Evolutionary conservation across 2,329 filamentous ascomycete genomes (phyloP), one percentile per base, ranked within the genome.

Genomic region (Helotiales sp.): DNA sequence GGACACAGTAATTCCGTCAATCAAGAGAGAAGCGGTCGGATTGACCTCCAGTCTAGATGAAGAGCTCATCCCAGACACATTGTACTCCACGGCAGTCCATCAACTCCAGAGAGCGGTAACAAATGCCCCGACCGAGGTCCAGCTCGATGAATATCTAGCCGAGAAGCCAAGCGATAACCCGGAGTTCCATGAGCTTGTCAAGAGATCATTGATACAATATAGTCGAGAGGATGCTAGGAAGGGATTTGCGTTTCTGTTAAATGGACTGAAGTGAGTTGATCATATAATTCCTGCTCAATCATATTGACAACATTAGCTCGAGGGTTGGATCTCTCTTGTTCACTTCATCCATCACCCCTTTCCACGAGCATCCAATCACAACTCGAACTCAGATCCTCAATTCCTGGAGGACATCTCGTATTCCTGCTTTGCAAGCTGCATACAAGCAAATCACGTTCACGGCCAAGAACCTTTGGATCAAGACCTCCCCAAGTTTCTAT

Each of bases 261-360:
- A 74, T 22, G 64, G 74, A 22, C 63, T 78, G 59, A 74, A 73
- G 75, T 77, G 70, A 66, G 75, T 66, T 67, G 47, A n/a, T n/a
- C n/a, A n/a, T n/a, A n/a, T n/a, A n/a, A n/a, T n/a, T 13, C 72
- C 70, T 7, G 75, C 68, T 22, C 63, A 63, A 6, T 74, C 62
- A 54, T 61, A 40, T 54, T 61, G 43, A 64, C 32, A 67, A 15
- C 22, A 34, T 20, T 76, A 91, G 88, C 68, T 89, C 88, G 24
- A 84, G 86, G 37, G 77, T 84, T 3, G 90, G 90, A 28, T 87
- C 88, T 28, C 78, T 91, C 20, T 76, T 91, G 6, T 80, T 92
- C 55, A 93, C 91, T 0, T 90, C 91, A n/a, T 86, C 88, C 75
- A 82, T 85, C 70, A 86, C 84, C 0, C 87, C 89, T 1, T 78